These are phyloP conservation scores for Aspergillus brunneoviolaceus DNA, from an alignment of 2,329 filamentous ascomycete species.

Conservation along the genomic window DNA sequence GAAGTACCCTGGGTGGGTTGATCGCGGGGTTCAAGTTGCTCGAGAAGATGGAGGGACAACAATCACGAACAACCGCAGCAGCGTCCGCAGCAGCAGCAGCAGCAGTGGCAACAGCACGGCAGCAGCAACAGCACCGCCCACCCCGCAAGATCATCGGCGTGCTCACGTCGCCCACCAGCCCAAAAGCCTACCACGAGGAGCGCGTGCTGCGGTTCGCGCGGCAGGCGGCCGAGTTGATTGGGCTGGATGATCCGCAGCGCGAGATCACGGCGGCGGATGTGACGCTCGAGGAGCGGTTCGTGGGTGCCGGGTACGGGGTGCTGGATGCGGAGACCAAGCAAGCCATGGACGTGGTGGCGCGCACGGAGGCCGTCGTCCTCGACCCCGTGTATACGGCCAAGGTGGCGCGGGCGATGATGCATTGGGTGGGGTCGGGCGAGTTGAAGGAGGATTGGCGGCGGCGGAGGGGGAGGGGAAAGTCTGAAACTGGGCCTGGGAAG, in stretches of 20 bases:
- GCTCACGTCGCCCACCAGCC: slow-evolving; percentile 34
- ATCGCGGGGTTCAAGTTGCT: slow-evolving; percentile 36
- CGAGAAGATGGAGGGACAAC: slow-evolving; percentile 21
- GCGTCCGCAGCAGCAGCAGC: too few species aligned
- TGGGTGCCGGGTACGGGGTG: slow-evolving; percentile 33
- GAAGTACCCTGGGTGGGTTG: slow-evolving; percentile 36
- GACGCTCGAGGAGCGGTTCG: slow-evolving; percentile 33
- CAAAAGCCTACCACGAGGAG: slow-evolving; percentile 29
- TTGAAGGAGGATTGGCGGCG: slow-evolving; percentile 15
- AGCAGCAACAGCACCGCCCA: background rate
- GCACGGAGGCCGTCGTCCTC: slow-evolving; percentile 29
- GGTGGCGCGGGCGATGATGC: slow-evolving; percentile 29
- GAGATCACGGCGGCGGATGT: slow-evolving; percentile 33
- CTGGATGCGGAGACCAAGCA: slow-evolving; percentile 27
- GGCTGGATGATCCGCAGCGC: slow-evolving; percentile 27
- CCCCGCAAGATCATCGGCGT: slow-evolving; percentile 31
- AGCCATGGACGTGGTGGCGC: slow-evolving; percentile 26
- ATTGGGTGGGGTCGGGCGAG: slow-evolving; percentile 26
- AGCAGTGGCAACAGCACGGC: too few species aligned
- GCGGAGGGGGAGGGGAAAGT: too few species aligned
- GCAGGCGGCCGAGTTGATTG: slow-evolving; percentile 27
- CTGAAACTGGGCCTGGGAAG: background rate
- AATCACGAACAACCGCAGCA: background rate
- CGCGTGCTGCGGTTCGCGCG: slow-evolving; percentile 32
- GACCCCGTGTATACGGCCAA: slow-evolving; percentile 41